Conservation (phyloP, 2,329 filamentous ascomycete species). For the Ophiostoma sp. region DNA sequence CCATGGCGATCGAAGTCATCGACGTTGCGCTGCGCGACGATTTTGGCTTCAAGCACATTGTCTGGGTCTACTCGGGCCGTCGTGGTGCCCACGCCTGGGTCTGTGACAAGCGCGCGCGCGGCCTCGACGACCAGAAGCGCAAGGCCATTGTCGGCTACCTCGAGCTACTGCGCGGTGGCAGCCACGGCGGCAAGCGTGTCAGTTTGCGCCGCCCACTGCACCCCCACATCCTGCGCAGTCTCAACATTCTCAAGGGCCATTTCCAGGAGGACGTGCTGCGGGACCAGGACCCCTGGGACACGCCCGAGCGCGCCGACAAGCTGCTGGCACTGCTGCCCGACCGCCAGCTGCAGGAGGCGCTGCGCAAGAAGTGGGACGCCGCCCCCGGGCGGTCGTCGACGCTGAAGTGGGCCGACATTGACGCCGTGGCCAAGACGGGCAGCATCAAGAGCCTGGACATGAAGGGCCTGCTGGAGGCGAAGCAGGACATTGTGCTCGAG, state of each 20-base stretch:
- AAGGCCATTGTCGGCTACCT: slow-evolving; percentile 83
- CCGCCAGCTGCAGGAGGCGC: slow-evolving; percentile 64
- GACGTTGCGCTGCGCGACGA: slow-evolving; percentile 84
- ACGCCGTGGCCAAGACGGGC: slow-evolving; percentile 72
- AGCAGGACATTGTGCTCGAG: slow-evolving; percentile 92
- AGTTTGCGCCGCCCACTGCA: slow-evolving; percentile 81
- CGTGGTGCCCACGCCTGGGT: slow-evolving; percentile 98
- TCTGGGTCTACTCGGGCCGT: slow-evolving; percentile 98
- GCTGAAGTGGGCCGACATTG: slow-evolving; percentile 92
- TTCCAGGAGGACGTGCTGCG: slow-evolving; percentile 78
- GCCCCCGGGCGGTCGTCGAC: slow-evolving; percentile 69
- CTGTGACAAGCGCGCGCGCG: slow-evolving; percentile 80
- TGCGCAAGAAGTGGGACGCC: slow-evolving; percentile 87
- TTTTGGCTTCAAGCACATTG: slow-evolving; percentile 92
- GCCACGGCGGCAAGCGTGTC: slow-evolving; percentile 79
- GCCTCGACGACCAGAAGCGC: slow-evolving; percentile 79
- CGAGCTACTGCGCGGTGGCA: slow-evolving; percentile 80
- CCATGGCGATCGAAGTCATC: slow-evolving; percentile 93
- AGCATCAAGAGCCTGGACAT: slow-evolving; percentile 66
- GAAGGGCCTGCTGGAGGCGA: slow-evolving; percentile 73
- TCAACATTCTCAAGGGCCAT: slow-evolving; percentile 75
- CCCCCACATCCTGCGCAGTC: slow-evolving; percentile 80
- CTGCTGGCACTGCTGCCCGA: slow-evolving; percentile 84
- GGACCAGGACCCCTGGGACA: slow-evolving; percentile 79
- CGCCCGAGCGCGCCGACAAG: slow-evolving; percentile 63